Conservation (phyloP, 2,329 filamentous ascomycete genomes). For the Fonsecaea pedrosoi region DNA sequence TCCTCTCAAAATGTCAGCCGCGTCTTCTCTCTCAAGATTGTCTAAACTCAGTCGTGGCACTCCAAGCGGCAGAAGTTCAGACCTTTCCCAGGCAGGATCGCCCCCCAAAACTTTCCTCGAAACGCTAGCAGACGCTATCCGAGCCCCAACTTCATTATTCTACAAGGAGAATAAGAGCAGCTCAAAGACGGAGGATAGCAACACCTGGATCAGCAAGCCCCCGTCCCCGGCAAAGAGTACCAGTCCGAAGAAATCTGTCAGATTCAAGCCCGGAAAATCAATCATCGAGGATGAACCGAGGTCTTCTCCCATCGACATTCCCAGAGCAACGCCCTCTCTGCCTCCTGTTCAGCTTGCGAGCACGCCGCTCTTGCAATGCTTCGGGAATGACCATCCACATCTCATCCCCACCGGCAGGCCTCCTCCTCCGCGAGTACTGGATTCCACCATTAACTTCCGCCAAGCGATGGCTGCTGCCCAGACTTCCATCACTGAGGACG, state of each 20-base stretch:
- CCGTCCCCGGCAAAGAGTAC: not conserved
- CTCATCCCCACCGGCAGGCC: slow-evolving; percentile 32
- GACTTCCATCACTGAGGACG: slow-evolving; percentile 10
- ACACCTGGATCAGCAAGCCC: not conserved
- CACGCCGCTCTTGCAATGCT: slow-evolving; percentile 26
- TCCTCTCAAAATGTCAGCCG: slow-evolving; percentile 23
- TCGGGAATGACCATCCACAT: slow-evolving; percentile 21
- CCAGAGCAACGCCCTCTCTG: slow-evolving; percentile 29
- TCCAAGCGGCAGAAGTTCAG: slow-evolving; percentile 15
- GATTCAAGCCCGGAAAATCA: slow-evolving; percentile 27
- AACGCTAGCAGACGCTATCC: slow-evolving; percentile 28
- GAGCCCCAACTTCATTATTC: slow-evolving; percentile 30
- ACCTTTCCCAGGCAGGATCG: slow-evolving; percentile 20
- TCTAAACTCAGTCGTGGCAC: slow-evolving; percentile 11
- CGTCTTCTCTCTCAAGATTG: slow-evolving; percentile 8
- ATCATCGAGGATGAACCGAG: slow-evolving; percentile 25
- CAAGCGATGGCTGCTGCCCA: slow-evolving; percentile 23
- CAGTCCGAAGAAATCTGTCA: slow-evolving; percentile 34
- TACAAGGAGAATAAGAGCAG: slow-evolving; percentile 30
- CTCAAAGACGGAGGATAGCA: slow-evolving; percentile 1
- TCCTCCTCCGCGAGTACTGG: slow-evolving; percentile 23
- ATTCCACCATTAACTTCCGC: slow-evolving; percentile 27
- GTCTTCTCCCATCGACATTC: slow-evolving; percentile 36
- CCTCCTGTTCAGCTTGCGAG: slow-evolving; percentile 30
- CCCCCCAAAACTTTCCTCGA: slow-evolving; percentile 32